phyloP scores from a whole-genome alignment of 495 filamentous ascomycete genomes.

The Podospora appendiculata region DNA sequence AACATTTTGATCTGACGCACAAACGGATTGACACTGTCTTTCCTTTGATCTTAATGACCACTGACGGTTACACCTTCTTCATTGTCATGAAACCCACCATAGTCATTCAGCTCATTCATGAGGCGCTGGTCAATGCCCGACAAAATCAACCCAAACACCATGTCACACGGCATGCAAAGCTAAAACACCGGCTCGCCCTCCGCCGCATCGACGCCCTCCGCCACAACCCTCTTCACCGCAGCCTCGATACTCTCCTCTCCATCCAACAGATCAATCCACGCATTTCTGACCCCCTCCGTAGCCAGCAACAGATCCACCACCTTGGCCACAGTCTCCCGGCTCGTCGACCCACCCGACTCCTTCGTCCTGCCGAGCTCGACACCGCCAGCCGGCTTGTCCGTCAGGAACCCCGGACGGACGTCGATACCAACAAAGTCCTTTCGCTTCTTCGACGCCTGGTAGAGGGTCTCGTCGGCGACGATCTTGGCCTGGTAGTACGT shows the following conservation, averaged over 20 bases:
- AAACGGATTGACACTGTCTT: too few species aligned
- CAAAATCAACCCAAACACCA: too few species aligned
- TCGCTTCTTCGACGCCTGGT: constrained; percentile 40
- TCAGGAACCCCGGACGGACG: constrained; percentile 62
- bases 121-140: too few species aligned
- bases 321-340: constrained; percentile 62
- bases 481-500: constrained; percentile 69
- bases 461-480: constrained; percentile 66
- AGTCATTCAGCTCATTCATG: too few species aligned
- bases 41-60: too few species aligned
- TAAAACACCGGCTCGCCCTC: constrained; percentile 44
- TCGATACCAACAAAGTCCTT: constrained; percentile 54
- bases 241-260: constrained; percentile 49
- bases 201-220: constrained; percentile 54
- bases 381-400: constrained; percentile 48
- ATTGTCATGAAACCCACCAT: too few species aligned
- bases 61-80: too few species aligned
- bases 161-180: not conserved
- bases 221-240: constrained; percentile 59
- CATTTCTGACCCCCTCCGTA: constrained; percentile 35
- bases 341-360: constrained; percentile 44
- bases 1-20: too few species aligned
- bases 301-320: constrained; percentile 60
- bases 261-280: constrained; percentile 41
- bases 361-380: constrained; percentile 59